phyloP scores from a whole-genome alignment of 1,284 basidiomycete genomes.

The Neolentinus lepideus region DNA sequence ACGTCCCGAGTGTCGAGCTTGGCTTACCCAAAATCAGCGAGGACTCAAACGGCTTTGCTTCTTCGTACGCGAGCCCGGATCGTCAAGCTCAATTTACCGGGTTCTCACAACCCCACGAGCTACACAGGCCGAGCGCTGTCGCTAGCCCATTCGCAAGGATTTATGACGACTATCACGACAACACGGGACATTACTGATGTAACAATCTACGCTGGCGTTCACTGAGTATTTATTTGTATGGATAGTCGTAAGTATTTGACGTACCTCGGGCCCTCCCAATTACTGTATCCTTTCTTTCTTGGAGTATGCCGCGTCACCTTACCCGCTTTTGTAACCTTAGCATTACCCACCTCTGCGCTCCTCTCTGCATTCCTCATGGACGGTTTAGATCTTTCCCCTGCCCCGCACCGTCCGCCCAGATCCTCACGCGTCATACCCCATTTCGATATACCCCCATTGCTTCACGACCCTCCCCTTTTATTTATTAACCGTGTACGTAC shows the following conservation, averaged over 20 bases:
- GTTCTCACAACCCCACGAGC: neutral
- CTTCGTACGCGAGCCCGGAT: neutral
- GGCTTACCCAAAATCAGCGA: conserved; percentile 22
- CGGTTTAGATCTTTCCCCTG: neutral
- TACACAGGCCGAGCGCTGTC: neutral
- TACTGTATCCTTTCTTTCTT: neutral
- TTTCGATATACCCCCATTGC: neutral
- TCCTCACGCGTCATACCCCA: neutral
- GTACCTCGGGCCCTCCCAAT: neutral
- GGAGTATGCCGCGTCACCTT: neutral
- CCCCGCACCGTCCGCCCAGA: neutral
- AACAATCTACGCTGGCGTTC: neutral
- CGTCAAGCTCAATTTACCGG: neutral
- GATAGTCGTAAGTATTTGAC: neutral
- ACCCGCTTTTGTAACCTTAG: neutral
- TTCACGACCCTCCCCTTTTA: neutral
- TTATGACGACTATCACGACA: neutral
- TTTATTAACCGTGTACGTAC: neutral
- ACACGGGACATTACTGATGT: neutral
- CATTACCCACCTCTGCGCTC: neutral
- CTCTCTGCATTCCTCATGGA: neutral
- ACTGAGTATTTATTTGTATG: conserved; percentile 1
- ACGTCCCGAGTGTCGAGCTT: conserved; percentile 40
- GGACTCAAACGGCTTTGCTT: neutral
- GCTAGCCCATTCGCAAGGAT: neutral